These are phyloP conservation scores for Pseudogymnoascus sp. DNA, from an alignment of 2,329 filamentous ascomycete species.

Conservation along the genomic window DNA sequence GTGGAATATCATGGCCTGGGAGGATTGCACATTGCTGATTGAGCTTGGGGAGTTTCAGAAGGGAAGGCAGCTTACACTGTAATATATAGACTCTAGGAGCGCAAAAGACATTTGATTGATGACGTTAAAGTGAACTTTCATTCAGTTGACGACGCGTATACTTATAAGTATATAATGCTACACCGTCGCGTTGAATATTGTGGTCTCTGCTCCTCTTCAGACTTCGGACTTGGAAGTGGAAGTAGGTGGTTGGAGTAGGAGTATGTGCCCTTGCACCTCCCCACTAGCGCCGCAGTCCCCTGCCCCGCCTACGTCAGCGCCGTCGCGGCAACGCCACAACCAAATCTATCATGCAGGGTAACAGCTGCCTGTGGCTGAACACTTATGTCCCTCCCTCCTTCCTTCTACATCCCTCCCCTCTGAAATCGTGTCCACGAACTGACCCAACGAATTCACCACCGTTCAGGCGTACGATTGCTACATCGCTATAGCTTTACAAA, in stretches of 20 bases:
- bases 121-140: neutral
- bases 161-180: neutral
- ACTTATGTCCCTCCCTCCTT: neutral
- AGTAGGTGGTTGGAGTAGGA: neutral
- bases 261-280: neutral
- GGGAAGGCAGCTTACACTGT: neutral
- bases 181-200: neutral
- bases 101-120: neutral
- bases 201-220: neutral
- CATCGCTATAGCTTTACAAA: neutral
- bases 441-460: neutral
- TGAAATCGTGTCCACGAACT: neutral
- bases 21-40: neutral
- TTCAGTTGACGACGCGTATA: neutral
- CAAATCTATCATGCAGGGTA: neutral
- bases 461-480: neutral
- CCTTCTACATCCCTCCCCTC: neutral
- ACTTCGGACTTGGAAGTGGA: neutral
- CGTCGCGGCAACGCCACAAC: neutral
- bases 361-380: constrained; percentile 2
- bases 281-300: neutral
- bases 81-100: neutral
- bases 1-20: neutral
- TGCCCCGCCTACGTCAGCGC: constrained; percentile 6
- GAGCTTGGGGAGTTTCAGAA: neutral